phyloP scores from a whole-genome alignment of 441 rosid species.

The Raphanus hybrid region DNA sequence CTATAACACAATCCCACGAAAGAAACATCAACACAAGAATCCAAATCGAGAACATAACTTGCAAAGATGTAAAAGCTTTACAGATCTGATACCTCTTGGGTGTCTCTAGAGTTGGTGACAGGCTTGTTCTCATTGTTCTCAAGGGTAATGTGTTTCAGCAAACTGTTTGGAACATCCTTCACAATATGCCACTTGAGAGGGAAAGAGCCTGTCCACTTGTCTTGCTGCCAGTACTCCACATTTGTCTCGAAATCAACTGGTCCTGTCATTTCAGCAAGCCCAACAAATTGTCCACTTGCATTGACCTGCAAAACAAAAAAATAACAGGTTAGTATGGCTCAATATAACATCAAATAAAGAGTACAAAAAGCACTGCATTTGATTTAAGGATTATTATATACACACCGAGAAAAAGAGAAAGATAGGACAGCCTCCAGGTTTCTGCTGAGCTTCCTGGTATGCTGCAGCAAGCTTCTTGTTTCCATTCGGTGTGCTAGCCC shows the following conservation, averaged over 20 bases:
- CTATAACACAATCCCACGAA: slow-evolving; percentile 48
- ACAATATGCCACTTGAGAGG: slow-evolving; percentile 91
- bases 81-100: slow-evolving; percentile 72
- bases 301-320: slow-evolving; percentile 59
- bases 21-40: background rate
- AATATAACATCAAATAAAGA: background rate
- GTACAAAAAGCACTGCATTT: background rate
- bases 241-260: slow-evolving; percentile 83
- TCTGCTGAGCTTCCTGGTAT: slow-evolving; percentile 79
- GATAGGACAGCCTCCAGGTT: slow-evolving; percentile 71
- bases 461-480: slow-evolving; percentile 95
- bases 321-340: background rate
- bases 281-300: slow-evolving; percentile 95
- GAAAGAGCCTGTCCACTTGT: slow-evolving; percentile 97
- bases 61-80: no score
- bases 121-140: slow-evolving; percentile 98
- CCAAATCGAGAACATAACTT: background rate
- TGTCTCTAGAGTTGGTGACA: slow-evolving; percentile 92
- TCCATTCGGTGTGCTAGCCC: slow-evolving; percentile 98
- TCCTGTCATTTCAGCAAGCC: slow-evolving; percentile 92
- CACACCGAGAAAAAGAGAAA: slow-evolving; percentile 86
- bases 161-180: slow-evolving; percentile 90
- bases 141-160: slow-evolving; percentile 83
- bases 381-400: background rate
- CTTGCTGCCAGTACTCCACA: slow-evolving; percentile 93